phyloP scores from a whole-genome alignment of 2,329 filamentous ascomycete species.

The Neophaeococcomyces mojaviensis region DNA sequence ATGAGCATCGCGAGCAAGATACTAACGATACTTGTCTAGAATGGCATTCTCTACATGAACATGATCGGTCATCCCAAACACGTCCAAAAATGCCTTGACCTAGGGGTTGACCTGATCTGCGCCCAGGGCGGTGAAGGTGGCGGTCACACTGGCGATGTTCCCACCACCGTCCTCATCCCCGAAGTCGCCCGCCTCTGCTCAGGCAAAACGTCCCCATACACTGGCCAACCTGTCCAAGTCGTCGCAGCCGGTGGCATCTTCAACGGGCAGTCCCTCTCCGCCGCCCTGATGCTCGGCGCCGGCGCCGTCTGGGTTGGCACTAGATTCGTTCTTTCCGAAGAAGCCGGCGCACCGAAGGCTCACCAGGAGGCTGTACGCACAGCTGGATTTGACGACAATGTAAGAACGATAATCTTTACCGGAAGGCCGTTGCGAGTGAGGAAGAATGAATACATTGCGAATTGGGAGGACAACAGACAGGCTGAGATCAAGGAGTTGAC shows the following conservation, averaged over 20 bases:
- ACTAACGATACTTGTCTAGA: constrained; percentile 5
- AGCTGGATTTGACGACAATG: constrained; percentile 86
- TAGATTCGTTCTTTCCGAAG: constrained; percentile 85
- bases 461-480: constrained; percentile 91
- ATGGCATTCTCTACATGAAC: constrained; percentile 70
- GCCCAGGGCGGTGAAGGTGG: constrained; percentile 97
- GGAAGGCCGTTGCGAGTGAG: constrained; percentile 89
- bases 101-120: constrained; percentile 93
- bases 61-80: constrained; percentile 99
- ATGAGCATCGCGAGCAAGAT: not conserved
- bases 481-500: constrained; percentile 90
- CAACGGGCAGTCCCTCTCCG: constrained; percentile 84
- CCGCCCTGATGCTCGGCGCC: constrained; percentile 86
- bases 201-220: constrained; percentile 77
- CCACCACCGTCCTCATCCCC: constrained; percentile 86
- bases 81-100: constrained; percentile 87
- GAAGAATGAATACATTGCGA: constrained; percentile 84
- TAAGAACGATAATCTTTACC: constrained; percentile 98
- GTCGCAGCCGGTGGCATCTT: constrained; percentile 89
- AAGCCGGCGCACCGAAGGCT: constrained; percentile 84
- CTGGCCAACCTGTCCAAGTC: constrained; percentile 79
- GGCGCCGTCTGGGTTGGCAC: constrained; percentile 94
- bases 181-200: constrained; percentile 76
- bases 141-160: constrained; percentile 86
- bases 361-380: constrained; percentile 96